Conservation (phyloP, 2,329 filamentous ascomycete genomes). For the Pyrenochaeta sp. region DNA sequence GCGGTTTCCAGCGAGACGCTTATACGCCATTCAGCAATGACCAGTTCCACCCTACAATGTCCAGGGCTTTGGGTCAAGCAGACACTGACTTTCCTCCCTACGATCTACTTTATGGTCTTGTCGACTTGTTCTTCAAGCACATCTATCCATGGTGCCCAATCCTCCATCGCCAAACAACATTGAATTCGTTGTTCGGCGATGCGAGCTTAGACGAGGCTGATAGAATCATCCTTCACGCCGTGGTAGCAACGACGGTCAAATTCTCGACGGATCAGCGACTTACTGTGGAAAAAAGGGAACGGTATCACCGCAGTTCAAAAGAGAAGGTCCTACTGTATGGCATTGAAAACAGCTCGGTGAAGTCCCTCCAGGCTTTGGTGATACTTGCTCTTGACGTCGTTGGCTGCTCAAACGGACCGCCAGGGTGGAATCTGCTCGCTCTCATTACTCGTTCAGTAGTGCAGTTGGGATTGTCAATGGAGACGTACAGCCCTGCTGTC, state of each 20-base stretch:
- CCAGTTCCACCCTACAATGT: slow-evolving; percentile 39
- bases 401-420: slow-evolving; percentile 87
- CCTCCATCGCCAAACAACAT: slow-evolving; percentile 81
- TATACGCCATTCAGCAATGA: slow-evolving; percentile 42
- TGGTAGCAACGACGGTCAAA: slow-evolving; percentile 85
- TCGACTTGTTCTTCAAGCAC: slow-evolving; percentile 71
- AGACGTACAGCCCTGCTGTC: slow-evolving; percentile 80
- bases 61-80: slow-evolving; percentile 34
- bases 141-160: slow-evolving; percentile 81
- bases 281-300: slow-evolving; percentile 74
- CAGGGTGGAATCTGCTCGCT: slow-evolving; percentile 91
- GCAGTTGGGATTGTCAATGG: slow-evolving; percentile 84
- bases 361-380: slow-evolving; percentile 84
- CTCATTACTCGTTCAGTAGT: slow-evolving; percentile 89
- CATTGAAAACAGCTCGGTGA: slow-evolving; percentile 88
- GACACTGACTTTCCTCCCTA: slow-evolving; percentile 65
- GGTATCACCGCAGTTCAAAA: slow-evolving; percentile 83
- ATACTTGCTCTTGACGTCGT: slow-evolving; percentile 86
- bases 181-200: slow-evolving; percentile 81
- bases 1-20: slow-evolving; percentile 36
- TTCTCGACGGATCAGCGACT: slow-evolving; percentile 82
- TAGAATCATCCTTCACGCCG: slow-evolving; percentile 82
- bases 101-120: slow-evolving; percentile 67
- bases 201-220: slow-evolving; percentile 79
- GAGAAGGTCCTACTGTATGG: slow-evolving; percentile 87